phyloP scores from a whole-genome alignment of 345 rosid genomes.

The Citrus medica region DNA sequence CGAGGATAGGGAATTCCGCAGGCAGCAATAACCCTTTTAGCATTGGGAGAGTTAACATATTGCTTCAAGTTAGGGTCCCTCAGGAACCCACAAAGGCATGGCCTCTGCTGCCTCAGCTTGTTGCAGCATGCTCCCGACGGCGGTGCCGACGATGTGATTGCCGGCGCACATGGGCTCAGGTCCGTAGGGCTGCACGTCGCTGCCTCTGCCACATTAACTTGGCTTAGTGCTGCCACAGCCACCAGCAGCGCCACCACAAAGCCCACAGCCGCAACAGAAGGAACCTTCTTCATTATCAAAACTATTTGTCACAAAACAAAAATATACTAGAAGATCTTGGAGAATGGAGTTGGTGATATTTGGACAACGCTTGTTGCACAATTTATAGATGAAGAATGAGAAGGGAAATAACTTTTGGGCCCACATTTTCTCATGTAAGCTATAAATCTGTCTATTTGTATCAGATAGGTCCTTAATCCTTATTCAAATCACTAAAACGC shows the following conservation, averaged over 20 bases:
- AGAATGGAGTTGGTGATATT: neutral
- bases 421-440: no score
- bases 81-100: conserved; percentile 64
- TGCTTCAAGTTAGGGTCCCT: conserved; percentile 40
- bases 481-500: no score
- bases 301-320: neutral
- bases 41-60: conserved; percentile 45
- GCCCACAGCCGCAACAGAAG: neutral
- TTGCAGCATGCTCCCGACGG: conserved; percentile 54
- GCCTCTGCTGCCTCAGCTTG: conserved; percentile 51
- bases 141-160: conserved; percentile 28
- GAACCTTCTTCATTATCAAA: neutral
- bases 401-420: neutral
- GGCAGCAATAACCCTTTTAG: conserved; percentile 30
- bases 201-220: conserved; percentile 26
- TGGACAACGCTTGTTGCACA: neutral
- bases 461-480: no score
- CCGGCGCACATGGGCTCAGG: conserved; percentile 50
- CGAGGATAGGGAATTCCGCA: conserved; percentile 53
- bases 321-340: no score
- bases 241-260: conserved; percentile 11
- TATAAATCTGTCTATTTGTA: no score
- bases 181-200: conserved; percentile 45
- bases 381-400: neutral
- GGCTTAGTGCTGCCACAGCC: neutral